Evolutionary conservation across 495 filamentous ascomycete genomes (phyloP), one percentile per base, ranked within the genome.

Genomic region (Trichoderma virens): DNA sequence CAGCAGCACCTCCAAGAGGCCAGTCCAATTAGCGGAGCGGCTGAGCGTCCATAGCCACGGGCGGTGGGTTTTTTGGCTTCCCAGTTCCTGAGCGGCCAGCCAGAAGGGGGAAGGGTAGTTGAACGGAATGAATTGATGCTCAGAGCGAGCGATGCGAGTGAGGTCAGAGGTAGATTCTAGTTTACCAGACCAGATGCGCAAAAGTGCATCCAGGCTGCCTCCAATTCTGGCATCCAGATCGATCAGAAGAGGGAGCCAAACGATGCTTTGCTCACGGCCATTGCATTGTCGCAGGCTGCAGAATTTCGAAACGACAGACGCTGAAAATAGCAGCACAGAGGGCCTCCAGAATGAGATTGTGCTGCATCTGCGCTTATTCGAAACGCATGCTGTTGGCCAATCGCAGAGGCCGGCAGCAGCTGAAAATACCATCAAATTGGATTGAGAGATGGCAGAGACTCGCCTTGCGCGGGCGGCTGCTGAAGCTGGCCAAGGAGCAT

Each of bases 271-370:
- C 27, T 30, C 5, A 28, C 4, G 20, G 51, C 51, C 51, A 28
- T 16, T 30, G 51, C 51, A 56, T 56, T 9, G 27, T 9, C 25
- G 20, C 51, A 56, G 51, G 51, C 51, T 56, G 51, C 51, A 28
- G 51, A 56, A 56, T 56, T 56, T 56, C 51, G 51, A 56, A 56
- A 56, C 51, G 3, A 9, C 11, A 28, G 23, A 18, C 25, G 51
- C 51, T 56, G 51, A 56, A 56, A 56, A 56, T 56, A 56, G 51
- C 51, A 56, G 23, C 51, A 30, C 51, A 56, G 25, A 56, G 20
- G 51, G 51, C 27, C 51, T 56, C 27, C 51, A 23, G 25, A 56
- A n/a, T 20, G n/a, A 16, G 7, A 9, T 3, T 9, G n/a, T 20
- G 20, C 5, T 5, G 51, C 23, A 20, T 47, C 18, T 47, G 43